A percentile compares a stretch with the other conserved stretches of the same genome.
Conservation (phyloP, 2,329 filamentous ascomycete species). For the Ceratocystis papillata region DNA sequence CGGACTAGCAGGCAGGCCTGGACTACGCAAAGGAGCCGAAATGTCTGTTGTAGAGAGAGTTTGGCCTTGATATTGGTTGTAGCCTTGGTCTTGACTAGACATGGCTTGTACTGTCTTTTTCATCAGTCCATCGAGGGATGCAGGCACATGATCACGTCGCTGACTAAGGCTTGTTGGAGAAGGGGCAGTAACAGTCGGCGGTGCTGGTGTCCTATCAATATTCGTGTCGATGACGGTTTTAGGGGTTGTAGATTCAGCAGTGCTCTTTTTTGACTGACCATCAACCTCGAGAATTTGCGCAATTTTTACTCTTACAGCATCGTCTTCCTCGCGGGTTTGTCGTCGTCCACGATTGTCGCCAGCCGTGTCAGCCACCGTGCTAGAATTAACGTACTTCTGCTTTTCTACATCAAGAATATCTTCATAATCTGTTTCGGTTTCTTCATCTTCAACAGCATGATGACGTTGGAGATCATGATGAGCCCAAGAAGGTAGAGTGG, state of each 20-base stretch:
- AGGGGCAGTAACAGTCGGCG: conserved; percentile 27
- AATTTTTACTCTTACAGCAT: conserved; percentile 62
- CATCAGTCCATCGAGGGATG: conserved; percentile 45
- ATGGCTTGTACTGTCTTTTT: conserved; percentile 31
- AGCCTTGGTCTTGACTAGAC: conserved; percentile 26
- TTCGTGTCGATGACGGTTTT: conserved; percentile 17
- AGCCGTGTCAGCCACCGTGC: conserved; percentile 27
- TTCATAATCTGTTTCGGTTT: conserved; percentile 73
- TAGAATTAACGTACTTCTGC: too few relatives aligned
- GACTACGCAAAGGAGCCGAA: conserved; percentile 43
- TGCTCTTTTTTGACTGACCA: conserved; percentile 64
- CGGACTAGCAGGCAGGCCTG: conserved; percentile 50
- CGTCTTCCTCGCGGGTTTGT: conserved; percentile 80
- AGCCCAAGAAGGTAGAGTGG: conserved; percentile 28
- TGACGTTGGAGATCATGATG: background rate
- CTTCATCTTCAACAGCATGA: conserved; percentile 42
- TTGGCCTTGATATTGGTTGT: too few relatives aligned
- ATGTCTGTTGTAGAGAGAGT: conserved; percentile 24
- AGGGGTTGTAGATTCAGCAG: conserved; percentile 32
- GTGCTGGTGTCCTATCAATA: conserved; percentile 19
- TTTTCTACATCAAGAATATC: conserved; percentile 62
- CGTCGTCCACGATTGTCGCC: conserved; percentile 59
- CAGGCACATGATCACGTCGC: conserved; percentile 34
- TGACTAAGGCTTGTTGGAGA: conserved; percentile 34
- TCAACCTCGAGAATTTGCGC: conserved; percentile 56